Base-by-base conservation (phyloP, 305 asterid species). In the Striga hermonthica region DNA sequence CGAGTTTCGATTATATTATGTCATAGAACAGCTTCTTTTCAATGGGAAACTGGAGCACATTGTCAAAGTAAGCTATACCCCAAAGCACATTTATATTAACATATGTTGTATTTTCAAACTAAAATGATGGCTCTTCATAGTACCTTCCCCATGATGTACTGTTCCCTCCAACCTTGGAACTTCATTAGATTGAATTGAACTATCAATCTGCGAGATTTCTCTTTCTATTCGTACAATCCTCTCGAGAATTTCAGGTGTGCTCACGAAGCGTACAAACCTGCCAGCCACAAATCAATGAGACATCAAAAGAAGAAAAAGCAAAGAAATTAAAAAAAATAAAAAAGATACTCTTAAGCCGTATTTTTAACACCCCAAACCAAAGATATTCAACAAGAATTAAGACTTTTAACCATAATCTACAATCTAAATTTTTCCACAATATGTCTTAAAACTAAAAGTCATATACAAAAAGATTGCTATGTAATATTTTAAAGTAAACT, bases 211-310 rank as follows among this genome's bases (percentile, higher is more conserved):
- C 73, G 76, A 69, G 75, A 89, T 83, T 74, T 89, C 96, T 37
- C 69, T 74, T 67, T 89, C 96, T 68, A 83, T 74, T 47, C 80
- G 80, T 65, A 82, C 60, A 67, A 87, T 78, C 77, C 95, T 81
- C 85, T 89, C 95, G 38, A 89, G 93, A 76, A 89, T 82, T 74
- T 89, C 96, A 7, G 96, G 95, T 1, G 93, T 83, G 79, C 93
- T 89, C 39, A 89, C 84, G 64, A 89, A 89, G 38, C 95, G 87
- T 28, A 89, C 93, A 74, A 86, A 85, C 77, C 95, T 89, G 86
- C 78, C 74, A 76, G 75, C 79, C 74, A 73, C 37, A 3, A 70
- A 3, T 2, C 16, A 50, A 61, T 2, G 31, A 22, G 2, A 22
- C 31, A 22, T 22, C 1, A 22, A 22, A 22, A 1, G 31, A 22